Evolutionary conservation across 2,329 filamentous ascomycete genomes (phyloP), one percentile per base, ranked within the genome.

Genomic region (Ambrosiella beaveri): DNA sequence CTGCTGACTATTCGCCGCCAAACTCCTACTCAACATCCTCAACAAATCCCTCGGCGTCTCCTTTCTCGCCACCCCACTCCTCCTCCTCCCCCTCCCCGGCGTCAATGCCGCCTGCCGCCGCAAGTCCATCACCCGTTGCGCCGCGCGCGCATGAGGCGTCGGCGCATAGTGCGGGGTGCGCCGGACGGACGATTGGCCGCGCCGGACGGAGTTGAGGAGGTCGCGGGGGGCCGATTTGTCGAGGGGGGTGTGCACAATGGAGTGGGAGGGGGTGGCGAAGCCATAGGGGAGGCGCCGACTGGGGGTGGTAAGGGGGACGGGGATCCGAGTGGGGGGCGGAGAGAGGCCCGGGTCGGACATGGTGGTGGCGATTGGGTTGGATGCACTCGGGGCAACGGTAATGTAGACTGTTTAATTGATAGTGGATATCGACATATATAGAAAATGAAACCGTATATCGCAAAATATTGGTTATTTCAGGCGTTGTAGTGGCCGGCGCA

Each of bases 91-190:
- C 62, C 75, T 76, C 15, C 78, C 79, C 0, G 81, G 81, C 0
- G 81, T 84, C 61, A 81, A 74, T 53, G 80, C 71, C 52, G 78
- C 78, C 2, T 76, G 75, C 47, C 81, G 76, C 4, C 80, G 77
- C 62, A 76, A 74, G 63, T 82, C 75, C 56, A 83, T 72, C 38
- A 79, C 75, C 51, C 77, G 73, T 53, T 75, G 75, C 49, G 81
- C 81, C 9, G 80, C 80, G 63, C 76, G 76, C 52, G 76, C 79
- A 65, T 84, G 81, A 0, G 81, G 81, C 15, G 81, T 84, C 2
- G 74, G 70, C 11, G 71, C 70, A 66, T 73, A 71, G 62, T 59
- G 51, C 2, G 35, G 36, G 0, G 39, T 45, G 27, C 47, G 47
- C 13, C 55, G 60, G 8, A 56, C 62, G 19, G 56, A 59, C 8